phyloP scores from a whole-genome alignment of 768 basidiomycete genomes.

The Mycena epipterygia region DNA sequence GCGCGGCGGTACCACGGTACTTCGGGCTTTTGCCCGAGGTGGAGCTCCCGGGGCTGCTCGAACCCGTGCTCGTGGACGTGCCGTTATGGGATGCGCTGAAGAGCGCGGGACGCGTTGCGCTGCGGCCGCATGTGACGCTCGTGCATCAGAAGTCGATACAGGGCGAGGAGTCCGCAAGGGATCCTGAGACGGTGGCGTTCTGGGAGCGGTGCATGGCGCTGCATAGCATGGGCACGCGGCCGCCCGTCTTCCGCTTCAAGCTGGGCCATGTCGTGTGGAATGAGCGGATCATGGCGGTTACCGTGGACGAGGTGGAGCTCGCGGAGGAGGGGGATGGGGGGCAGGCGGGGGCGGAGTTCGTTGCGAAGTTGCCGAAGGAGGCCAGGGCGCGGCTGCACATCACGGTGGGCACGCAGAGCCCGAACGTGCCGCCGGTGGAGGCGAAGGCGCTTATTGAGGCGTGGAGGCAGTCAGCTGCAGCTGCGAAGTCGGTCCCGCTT shows the following conservation, averaged over 20 bases:
- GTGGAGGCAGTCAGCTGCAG: constrained; percentile 54
- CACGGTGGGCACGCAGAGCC: constrained; percentile 82
- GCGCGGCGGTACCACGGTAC: constrained; percentile 70
- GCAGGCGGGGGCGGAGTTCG: constrained; percentile 60
- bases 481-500: neutral
- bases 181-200: constrained; percentile 41
- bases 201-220: constrained; percentile 68
- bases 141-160: constrained; percentile 72
- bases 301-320: constrained; percentile 68
- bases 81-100: constrained; percentile 67
- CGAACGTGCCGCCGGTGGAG: constrained; percentile 73
- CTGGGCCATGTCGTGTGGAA: constrained; percentile 82
- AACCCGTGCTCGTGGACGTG: constrained; percentile 53
- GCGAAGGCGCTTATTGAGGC: constrained; percentile 73
- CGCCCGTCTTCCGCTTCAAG: constrained; percentile 67
- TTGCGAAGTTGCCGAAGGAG: constrained; percentile 60
- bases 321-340: constrained; percentile 45
- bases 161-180: neutral
- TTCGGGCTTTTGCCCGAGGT: constrained; percentile 84
- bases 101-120: constrained; percentile 59
- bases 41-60: constrained; percentile 66
- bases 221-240: constrained; percentile 45
- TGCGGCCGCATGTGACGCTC: constrained; percentile 88
- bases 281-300: constrained; percentile 83
- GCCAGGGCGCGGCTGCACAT: constrained; percentile 76